Percentiles rank a stretch among this genome's conserved stretches.
phyloP scores from a whole-genome alignment of 257 asterid species.

The Phtheirospermum japonicum region DNA sequence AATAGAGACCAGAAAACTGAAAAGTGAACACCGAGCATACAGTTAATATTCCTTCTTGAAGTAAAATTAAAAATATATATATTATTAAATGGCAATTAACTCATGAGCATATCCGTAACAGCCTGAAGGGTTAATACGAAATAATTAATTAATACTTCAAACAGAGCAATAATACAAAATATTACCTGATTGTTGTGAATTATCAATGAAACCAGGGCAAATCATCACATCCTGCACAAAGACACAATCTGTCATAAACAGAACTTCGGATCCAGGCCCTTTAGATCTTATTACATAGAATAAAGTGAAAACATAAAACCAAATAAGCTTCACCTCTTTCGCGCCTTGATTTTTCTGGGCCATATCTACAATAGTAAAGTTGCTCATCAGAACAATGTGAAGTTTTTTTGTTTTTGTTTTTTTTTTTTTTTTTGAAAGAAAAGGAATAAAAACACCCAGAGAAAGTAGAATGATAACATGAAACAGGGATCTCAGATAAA shows the following conservation, averaged over 20 bases:
- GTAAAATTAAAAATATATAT: no score
- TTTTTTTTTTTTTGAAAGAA: background rate
- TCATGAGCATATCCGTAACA: background rate
- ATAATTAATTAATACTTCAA: background rate
- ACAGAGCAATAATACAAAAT: background rate
- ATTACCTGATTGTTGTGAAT: constrained; percentile 67
- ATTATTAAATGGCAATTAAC: background rate
- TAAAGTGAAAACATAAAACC: constrained; percentile 6
- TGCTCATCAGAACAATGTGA: constrained; percentile 29
- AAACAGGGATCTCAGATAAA: background rate
- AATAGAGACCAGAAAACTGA: constrained; percentile 90
- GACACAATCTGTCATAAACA: constrained; percentile 15
- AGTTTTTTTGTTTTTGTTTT: no score
- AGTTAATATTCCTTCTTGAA: background rate
- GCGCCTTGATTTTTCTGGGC: constrained; percentile 47
- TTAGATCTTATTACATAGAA: constrained; percentile 11
- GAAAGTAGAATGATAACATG: constrained; percentile 12
- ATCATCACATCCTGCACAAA: constrained; percentile 60
- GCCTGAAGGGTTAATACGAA: background rate
- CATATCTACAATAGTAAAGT: constrained; percentile 54
- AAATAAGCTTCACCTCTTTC: constrained; percentile 44
- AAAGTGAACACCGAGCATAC: constrained; percentile 15
- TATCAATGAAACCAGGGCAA: constrained; percentile 57
- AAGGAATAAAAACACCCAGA: background rate
- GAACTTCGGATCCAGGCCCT: constrained; percentile 12